Conservation (phyloP, 805 yeast species). For the Ascoidea tarda region DNA sequence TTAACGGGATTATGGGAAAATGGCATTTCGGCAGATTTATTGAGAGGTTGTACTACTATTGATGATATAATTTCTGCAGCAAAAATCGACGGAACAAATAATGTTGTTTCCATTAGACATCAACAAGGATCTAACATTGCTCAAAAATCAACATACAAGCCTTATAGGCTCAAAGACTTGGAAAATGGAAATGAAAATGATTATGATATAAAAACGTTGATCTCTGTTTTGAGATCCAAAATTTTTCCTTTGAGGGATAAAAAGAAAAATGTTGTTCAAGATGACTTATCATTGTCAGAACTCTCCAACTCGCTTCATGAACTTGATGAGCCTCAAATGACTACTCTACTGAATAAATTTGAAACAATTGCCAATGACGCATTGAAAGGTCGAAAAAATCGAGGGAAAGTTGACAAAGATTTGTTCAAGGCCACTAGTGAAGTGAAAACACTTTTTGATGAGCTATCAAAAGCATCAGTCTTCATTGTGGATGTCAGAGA, state of each 20-base stretch:
- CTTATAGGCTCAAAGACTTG: constrained; percentile 57
- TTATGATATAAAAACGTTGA: constrained; percentile 54
- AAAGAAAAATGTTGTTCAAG: constrained; percentile 14
- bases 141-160: constrained; percentile 37
- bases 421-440: constrained; percentile 64
- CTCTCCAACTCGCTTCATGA: constrained; percentile 10
- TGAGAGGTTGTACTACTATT: constrained; percentile 27
- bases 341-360: not conserved
- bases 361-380: constrained; percentile 58
- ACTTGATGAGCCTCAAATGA: constrained; percentile 9
- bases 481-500: constrained; percentile 68
- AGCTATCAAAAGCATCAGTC: constrained; percentile 54
- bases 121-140: constrained; percentile 20
- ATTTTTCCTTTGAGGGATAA: constrained; percentile 2
- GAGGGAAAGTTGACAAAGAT: constrained; percentile 60
- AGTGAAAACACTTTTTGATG: constrained; percentile 35
- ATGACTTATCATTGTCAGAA: constrained; percentile 15
- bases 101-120: constrained; percentile 71
- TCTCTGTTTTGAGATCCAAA: constrained; percentile 26
- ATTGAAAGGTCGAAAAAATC: constrained; percentile 61
- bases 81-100: constrained; percentile 51
- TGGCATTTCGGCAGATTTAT: constrained; percentile 68
- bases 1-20: constrained; percentile 55
- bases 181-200: constrained; percentile 53
- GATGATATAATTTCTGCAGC: constrained; percentile 63